A percentile compares a stretch with the other conserved stretches of the same genome.
Conservation (phyloP, 768 basidiomycete genomes). For the Hypholoma fasciculare region DNA sequence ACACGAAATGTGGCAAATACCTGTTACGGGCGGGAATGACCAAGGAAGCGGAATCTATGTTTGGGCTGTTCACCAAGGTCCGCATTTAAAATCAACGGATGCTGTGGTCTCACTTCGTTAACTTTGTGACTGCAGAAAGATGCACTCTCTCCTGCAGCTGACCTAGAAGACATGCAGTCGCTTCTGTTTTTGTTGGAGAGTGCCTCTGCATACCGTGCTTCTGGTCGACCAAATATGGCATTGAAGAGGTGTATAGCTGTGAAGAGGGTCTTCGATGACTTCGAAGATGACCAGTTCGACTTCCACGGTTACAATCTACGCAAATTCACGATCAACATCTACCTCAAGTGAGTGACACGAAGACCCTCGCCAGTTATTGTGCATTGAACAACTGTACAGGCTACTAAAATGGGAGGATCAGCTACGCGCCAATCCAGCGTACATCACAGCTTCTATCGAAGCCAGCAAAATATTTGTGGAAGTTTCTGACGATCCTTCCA, state of each 20-base stretch:
- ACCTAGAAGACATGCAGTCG: slow-evolving; percentile 96
- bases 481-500: slow-evolving; percentile 69
- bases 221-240: slow-evolving; percentile 71
- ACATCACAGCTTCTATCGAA: slow-evolving; percentile 69
- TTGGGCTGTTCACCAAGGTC: slow-evolving; percentile 93
- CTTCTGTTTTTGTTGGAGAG: slow-evolving; percentile 84
- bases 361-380: not conserved
- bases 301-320: slow-evolving; percentile 96
- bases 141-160: slow-evolving; percentile 65
- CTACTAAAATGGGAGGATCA: slow-evolving; percentile 81
- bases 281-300: slow-evolving; percentile 96
- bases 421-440: slow-evolving; percentile 75
- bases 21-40: slow-evolving; percentile 79
- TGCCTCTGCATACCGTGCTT: slow-evolving; percentile 66
- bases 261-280: slow-evolving; percentile 81
- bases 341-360: slow-evolving; percentile 64
- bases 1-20: slow-evolving; percentile 93
- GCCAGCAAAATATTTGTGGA: slow-evolving; percentile 74
- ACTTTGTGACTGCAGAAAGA: slow-evolving; percentile 67
- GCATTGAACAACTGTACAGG: slow-evolving; percentile 36
- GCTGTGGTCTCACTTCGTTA: not conserved
- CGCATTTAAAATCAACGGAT: not conserved
- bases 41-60: slow-evolving; percentile 68
- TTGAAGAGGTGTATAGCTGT: slow-evolving; percentile 83
- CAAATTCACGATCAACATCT: slow-evolving; percentile 84